These are phyloP conservation scores for Amylostereum chailletii DNA, from an alignment of 1,284 basidiomycete genomes.

Conservation along the genomic window DNA sequence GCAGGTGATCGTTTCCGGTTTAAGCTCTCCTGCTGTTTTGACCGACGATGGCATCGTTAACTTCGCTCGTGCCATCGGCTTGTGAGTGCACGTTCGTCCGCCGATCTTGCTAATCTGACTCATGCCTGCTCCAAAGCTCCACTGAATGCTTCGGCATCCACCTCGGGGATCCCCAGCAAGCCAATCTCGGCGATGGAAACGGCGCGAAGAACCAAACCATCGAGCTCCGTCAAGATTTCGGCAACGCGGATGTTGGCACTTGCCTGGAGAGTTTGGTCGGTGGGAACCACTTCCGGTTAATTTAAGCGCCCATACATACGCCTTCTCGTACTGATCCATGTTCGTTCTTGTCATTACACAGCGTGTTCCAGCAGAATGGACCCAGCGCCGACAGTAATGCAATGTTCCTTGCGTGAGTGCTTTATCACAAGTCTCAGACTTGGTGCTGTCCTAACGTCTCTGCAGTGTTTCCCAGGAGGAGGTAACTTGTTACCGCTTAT, in stretches of 20 bases:
- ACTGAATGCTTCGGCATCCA: conserved; percentile 68
- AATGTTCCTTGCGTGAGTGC: conserved; percentile 59
- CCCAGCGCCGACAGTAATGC: conserved; percentile 46
- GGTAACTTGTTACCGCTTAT: conserved; percentile 18
- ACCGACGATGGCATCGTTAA: conserved; percentile 53
- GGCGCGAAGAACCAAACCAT: conserved; percentile 52
- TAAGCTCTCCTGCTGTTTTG: conserved; percentile 59
- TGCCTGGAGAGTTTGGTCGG: conserved; percentile 57
- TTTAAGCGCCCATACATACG: not conserved
- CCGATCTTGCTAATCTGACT: conserved; percentile 2
- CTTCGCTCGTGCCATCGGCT: conserved; percentile 57
- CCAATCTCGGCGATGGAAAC: conserved; percentile 66
- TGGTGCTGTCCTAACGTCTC: not conserved
- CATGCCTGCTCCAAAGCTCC: conserved; percentile 32
- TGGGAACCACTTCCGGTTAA: conserved; percentile 57
- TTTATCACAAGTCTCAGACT: not conserved
- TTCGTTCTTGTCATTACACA: conserved; percentile 18
- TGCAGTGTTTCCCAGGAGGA: conserved; percentile 47
- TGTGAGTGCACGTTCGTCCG: conserved; percentile 28
- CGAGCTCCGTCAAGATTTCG: conserved; percentile 63
- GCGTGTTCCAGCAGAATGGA: conserved; percentile 71
- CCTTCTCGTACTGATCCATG: not conserved
- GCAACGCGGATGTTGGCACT: conserved; percentile 44
- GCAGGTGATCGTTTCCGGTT: conserved; percentile 50
- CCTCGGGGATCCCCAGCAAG: conserved; percentile 51